A percentile compares a stretch with the other conserved stretches of the same genome.
Conservation (phyloP, 257 asterid species). For the Hygrophila difformis region DNA sequence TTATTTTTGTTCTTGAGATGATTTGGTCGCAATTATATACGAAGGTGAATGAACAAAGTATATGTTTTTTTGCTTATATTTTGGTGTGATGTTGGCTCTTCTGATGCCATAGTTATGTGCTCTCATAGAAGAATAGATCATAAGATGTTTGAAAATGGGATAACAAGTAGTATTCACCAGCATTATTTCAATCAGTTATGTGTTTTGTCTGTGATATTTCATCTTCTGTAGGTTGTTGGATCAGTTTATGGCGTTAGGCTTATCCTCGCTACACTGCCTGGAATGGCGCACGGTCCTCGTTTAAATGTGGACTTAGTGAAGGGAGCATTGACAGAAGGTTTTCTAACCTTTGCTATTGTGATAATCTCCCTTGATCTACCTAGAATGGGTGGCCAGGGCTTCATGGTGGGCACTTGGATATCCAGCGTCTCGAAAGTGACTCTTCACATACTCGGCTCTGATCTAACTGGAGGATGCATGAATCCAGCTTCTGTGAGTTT, state of each 20-base stretch:
- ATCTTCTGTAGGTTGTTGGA: conserved; percentile 50
- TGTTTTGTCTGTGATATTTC: not conserved
- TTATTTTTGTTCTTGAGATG: not conserved
- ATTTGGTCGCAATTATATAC: too few species aligned
- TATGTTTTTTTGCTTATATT: not conserved
- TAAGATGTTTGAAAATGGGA: too few species aligned
- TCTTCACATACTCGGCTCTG: conserved; percentile 83
- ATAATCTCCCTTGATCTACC: conserved; percentile 48
- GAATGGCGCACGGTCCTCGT: conserved; percentile 51
- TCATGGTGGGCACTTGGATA: conserved; percentile 80
- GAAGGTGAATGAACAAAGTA: too few species aligned
- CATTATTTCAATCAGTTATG: not conserved
- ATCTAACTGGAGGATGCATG: conserved; percentile 94
- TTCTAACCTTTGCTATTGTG: conserved; percentile 55
- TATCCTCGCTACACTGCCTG: conserved; percentile 47
- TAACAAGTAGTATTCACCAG: too few species aligned
- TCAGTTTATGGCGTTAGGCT: conserved; percentile 65
- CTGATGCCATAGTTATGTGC: not conserved
- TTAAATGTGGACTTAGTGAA: conserved; percentile 60
- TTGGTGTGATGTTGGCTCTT: not conserved
- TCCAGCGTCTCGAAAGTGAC: conserved; percentile 67
- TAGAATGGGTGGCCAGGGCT: conserved; percentile 33
- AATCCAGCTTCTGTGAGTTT: conserved; percentile 87
- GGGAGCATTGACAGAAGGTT: conserved; percentile 84
- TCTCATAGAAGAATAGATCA: not conserved